phyloP scores from a whole-genome alignment of 352 stramenopile genomes.

The Phytophthora meadii region DNA sequence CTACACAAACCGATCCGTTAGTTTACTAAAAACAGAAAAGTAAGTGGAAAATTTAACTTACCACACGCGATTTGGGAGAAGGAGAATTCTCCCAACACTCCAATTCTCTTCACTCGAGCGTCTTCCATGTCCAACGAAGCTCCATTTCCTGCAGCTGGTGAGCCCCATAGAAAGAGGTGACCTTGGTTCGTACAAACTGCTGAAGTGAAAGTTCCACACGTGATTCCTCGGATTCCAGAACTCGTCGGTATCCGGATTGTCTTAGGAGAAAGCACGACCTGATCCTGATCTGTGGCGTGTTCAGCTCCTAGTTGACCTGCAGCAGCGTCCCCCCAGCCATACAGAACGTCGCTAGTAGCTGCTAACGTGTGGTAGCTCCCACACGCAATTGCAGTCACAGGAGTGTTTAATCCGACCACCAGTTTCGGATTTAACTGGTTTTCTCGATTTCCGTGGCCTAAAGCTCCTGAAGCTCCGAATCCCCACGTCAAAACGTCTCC shows the following conservation, averaged over 20 bases:
- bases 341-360: conserved; percentile 54
- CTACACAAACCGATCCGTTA: conserved; percentile 31
- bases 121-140: conserved; percentile 58
- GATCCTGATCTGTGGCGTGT: conserved; percentile 49
- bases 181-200: conserved; percentile 57
- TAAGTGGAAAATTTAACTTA: conserved; percentile 25
- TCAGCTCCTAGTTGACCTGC: conserved; percentile 73
- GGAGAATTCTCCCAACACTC: conserved; percentile 51
- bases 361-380: conserved; percentile 82
- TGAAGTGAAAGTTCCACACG: conserved; percentile 74
- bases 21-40: conserved; percentile 2
- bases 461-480: conserved; percentile 81
- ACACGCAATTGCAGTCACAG: conserved; percentile 59
- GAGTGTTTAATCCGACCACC: conserved; percentile 24
- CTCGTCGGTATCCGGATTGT: conserved; percentile 42
- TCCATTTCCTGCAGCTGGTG: conserved; percentile 72
- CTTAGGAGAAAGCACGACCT: conserved; percentile 63
- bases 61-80: conserved; percentile 69
- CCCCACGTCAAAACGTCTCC: conserved; percentile 89
- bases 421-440: conserved; percentile 56
- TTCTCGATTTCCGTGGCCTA: conserved; percentile 70
- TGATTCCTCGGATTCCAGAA: conserved; percentile 48
- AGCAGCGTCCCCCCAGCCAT: conserved; percentile 81
- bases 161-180: conserved; percentile 80
- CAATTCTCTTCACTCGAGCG: conserved; percentile 52